Evolutionary conservation across 108 stramenopile species (phyloP), one percentile per base, ranked within the genome.

Genomic region (Nannochloropsis gaditana): DNA sequence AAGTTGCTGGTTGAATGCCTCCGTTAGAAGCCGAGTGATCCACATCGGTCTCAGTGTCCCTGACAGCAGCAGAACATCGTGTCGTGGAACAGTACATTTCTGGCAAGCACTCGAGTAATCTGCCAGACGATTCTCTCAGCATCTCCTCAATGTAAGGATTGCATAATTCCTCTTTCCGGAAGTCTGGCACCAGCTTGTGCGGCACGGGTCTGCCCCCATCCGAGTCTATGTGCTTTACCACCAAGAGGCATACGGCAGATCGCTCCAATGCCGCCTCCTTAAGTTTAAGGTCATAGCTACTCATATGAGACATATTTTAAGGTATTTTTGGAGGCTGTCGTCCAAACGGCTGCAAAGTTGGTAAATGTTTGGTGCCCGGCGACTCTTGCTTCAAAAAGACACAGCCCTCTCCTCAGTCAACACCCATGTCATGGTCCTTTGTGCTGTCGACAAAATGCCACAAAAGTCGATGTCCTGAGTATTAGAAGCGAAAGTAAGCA

Each of bases 91-190:
- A 73, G 59, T 73, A 73, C 19, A 15, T 15, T n/a, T 73, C 59
- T n/a, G 59, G 59, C 59, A 73, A n/a, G 59, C 59, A 73, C n/a
- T 73, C 59, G 59, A 15, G 19, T n/a, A 73, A n/a, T n/a, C 59
- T 73, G 19, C 59, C 59, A 15, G 59, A 73, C 59, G 59, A 15
- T 73, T 73, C 59, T n/a, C 59, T 15, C 15, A 73, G 59, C 59
- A 73, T 73, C n/a, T 73, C 59, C 59, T 73, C 59, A 15, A 73
- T n/a, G 59, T n/a, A 73, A 73, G 59, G 59, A n/a, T 73, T 73
- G 59, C 19, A n/a, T n/a, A 73, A 6, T 15, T 73, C 59, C n/a
- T 73, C 59, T n/a, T 73, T 73, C 19, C 59, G 59, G n/a, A 2
- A 73, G 59, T 73, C 59, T n/a, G 59, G 59, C 59, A 73, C 59